Evolutionary conservation across 1,139 yeast genomes (phyloP).

Genomic region (Hemisphaericaspora subhashii): DNA sequence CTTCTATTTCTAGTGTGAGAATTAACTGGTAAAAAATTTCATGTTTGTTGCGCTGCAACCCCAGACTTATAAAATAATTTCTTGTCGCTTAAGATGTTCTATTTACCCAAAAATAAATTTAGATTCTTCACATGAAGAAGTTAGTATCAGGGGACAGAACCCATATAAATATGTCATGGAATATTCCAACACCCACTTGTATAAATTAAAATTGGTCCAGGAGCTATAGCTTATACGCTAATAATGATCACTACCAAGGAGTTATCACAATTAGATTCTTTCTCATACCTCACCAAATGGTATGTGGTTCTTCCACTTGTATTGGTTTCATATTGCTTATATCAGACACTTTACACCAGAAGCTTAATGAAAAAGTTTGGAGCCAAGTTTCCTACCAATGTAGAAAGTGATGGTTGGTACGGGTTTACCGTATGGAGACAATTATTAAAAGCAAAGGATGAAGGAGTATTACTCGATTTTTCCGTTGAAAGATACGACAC

Average conservation of each 20-base stretch:
- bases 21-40: too few species aligned
- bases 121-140: background rate
- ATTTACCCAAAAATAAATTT: background rate
- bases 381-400: constrained; percentile 16
- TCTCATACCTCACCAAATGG: constrained; percentile 12
- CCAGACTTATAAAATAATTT: too few species aligned
- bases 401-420: constrained; percentile 17
- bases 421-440: constrained; percentile 25
- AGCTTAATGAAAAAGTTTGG: constrained; percentile 19
- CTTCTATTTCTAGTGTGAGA: too few species aligned
- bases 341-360: constrained; percentile 6
- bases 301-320: constrained; percentile 10
- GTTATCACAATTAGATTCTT: background rate
- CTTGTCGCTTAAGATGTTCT: too few species aligned
- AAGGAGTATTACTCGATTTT: constrained; percentile 27
- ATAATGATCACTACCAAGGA: background rate
- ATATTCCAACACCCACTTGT: background rate
- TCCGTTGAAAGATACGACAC: constrained; percentile 16
- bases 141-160: too few species aligned
- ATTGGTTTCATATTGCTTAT: constrained; percentile 11
- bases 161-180: background rate
- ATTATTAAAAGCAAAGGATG: constrained; percentile 18
- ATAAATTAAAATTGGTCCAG: background rate
- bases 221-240: background rate
- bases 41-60: too few species aligned